A percentile compares a stretch with the other conserved stretches of the same genome.
These are phyloP conservation scores for Botrytis porri DNA, from an alignment of 2,329 filamentous ascomycete genomes.

Conservation along the genomic window DNA sequence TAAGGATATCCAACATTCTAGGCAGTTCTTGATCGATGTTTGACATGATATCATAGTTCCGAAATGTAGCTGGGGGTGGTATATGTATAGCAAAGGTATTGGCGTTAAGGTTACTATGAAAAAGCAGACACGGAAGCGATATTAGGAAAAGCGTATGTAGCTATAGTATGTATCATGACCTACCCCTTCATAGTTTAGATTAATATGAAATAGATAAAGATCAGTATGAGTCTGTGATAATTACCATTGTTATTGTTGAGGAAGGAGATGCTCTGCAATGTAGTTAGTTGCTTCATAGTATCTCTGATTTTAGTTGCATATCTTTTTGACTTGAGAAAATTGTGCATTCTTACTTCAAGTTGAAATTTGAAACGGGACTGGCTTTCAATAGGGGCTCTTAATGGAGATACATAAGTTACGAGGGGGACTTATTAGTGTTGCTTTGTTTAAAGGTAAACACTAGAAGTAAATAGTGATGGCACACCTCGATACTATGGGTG, in stretches of 20 bases:
- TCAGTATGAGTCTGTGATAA: background rate
- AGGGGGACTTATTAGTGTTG: background rate
- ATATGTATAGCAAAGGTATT: slow-evolving; percentile 16
- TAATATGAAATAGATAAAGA: slow-evolving; percentile 9
- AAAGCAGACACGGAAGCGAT: background rate
- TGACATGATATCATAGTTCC: background rate
- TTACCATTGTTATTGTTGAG: background rate
- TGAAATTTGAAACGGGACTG: background rate
- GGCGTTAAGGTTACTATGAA: slow-evolving; percentile 5
- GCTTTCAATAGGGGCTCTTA: background rate
- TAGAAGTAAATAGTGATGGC: background rate
- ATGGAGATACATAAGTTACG: too few species aligned
- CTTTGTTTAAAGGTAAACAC: background rate
- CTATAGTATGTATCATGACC: slow-evolving; percentile 9
- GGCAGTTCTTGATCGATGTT: slow-evolving; percentile 27
- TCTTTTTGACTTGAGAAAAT: background rate
- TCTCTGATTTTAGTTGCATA: background rate
- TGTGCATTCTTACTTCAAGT: background rate
- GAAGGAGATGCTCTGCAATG: background rate
- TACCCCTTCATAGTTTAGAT: background rate
- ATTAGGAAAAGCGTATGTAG: background rate
- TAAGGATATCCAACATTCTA: slow-evolving; percentile 76
- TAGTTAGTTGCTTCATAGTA: background rate
- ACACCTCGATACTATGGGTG: too few species aligned
- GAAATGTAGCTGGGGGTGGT: background rate